Conservation (phyloP, 2,329 filamentous ascomycete genomes). For the Neofusicoccum cordaticola region DNA sequence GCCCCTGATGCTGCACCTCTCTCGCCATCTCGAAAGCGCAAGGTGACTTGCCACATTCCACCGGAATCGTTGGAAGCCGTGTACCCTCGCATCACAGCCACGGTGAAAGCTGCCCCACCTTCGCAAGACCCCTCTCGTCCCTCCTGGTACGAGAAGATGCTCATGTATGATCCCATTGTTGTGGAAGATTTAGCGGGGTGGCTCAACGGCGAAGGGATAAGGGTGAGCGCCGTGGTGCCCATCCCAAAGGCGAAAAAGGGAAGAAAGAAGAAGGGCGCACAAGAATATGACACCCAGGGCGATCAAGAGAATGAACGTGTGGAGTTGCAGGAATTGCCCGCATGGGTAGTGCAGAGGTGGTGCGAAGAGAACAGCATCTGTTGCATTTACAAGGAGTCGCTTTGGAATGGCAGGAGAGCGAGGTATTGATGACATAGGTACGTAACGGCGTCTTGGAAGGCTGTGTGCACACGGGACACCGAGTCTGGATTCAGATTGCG, state of each 20-base stretch:
- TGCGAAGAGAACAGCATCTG: conserved; percentile 81
- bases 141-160: conserved; percentile 88
- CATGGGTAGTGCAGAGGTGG: conserved; percentile 75
- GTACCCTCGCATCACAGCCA: conserved; percentile 48
- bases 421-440: not conserved
- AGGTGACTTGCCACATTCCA: not conserved
- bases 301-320: conserved; percentile 22
- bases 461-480: too few relatives aligned
- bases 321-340: conserved; percentile 28
- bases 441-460: not conserved
- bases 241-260: conserved; percentile 2
- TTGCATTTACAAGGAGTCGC: conserved; percentile 65
- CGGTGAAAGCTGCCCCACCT: conserved; percentile 45
- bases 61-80: conserved; percentile 25
- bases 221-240: conserved; percentile 54
- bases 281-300: conserved; percentile 57
- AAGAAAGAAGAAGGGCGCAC: not conserved
- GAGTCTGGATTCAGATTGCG: too few relatives aligned
- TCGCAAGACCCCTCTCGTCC: conserved; percentile 41
- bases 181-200: conserved; percentile 81
- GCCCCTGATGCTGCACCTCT: not conserved
- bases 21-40: not conserved
- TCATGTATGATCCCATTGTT: conserved; percentile 88
- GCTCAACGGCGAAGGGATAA: conserved; percentile 58
- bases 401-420: conserved; percentile 18